Evolutionary conservation across 495 filamentous ascomycete genomes (phyloP), one percentile per base, ranked within the genome.

Genomic region (Astrocystis sublimbata): DNA sequence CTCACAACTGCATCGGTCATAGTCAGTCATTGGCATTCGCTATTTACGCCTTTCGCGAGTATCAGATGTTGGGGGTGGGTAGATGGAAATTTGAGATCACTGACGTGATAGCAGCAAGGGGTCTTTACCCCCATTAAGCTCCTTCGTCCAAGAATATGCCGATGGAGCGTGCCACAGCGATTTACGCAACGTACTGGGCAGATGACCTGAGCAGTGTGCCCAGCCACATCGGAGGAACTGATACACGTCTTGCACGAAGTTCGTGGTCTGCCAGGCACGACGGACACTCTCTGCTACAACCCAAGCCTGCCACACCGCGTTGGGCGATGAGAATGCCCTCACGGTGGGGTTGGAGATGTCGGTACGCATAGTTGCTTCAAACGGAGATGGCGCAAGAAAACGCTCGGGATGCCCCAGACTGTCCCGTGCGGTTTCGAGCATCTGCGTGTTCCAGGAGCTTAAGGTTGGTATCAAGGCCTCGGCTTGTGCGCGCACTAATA

Each of bases 401-500:
- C 12, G 59, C 51, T 51, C 65, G 8, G 70, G 68, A 1, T 65
- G 61, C 9, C 57, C 46, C 2, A 70, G 60, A 33, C 65, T 72
- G 2, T 64, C 63, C 17, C 68, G 58, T 2, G 71, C 69, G 28
- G 65, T 68, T 4, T 70, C 68, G 9, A 72, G 61, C 42, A 83
- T 68, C 56, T 76, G 72, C 17, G 63, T 47, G 0, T 71, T 73
- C 80, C 80, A 83, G 0, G 42, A 38, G 35, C 71, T 65, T 10
- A 86, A 71, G 19, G 75, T 74, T 0, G 76, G 68, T 17, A 82
- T 79, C 17, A 78, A 65, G 19, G 65, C 47, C 55, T 85, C 82
- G 19, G 82, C 79, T 23, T 77, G 65, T 2, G 75, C 72, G 6
- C 78, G 76, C 46, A 78, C 46, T 49, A 9, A 4, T 8, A 30